Base-by-base conservation (phyloP, 768 basidiomycete species). In the Gymnopilus junonius region DNA sequence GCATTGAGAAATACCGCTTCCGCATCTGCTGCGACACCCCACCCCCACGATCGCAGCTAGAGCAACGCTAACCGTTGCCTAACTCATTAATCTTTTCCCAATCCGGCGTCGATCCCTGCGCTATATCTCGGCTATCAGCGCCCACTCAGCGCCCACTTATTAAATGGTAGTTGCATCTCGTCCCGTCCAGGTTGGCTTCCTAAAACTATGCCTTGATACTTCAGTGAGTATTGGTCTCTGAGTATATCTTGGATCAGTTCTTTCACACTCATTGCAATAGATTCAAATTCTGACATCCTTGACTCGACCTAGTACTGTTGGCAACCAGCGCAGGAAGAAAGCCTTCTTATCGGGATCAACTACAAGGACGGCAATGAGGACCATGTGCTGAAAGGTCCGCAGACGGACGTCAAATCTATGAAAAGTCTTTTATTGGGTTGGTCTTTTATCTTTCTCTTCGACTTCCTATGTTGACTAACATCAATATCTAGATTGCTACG, bases 341-440 rank as follows among this genome's bases (percentile, higher is more conserved):
- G 66, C 66, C 45, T 69, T n/a, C 55, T 69, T 15, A 66, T 69
- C 17, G 68, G 61, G 6, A 62, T 66, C 15, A 59, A 32, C n/a
- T 67, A 67, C 25, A 14, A 14, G 14, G 5, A 21, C 46, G 35
- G 14, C 12, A 6, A 14, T 42, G 40, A 42, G n/a, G 5, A 17
- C 40, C 8, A 15, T 4, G 15, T 11, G 12, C 31, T 62, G 15
- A 45, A 58, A n/a, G 53, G 46, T 2, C 50, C 68, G 0, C 50
- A 51, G 2, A 29, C 29, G 27, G 68, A 67, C 15, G 66, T 63
- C 1, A 25, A 35, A 8, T 40, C 25, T 14, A 39, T 67, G 20
- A 42, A 54, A 21, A 14, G 51, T 6, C 37, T 69, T 12, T 29
- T 69, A 4, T 63, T 57, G 3, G 51, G 65, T 69, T 40, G n/a